phyloP scores from a whole-genome alignment of 148 eudicot species.

The Salicornia ramosissima region DNA sequence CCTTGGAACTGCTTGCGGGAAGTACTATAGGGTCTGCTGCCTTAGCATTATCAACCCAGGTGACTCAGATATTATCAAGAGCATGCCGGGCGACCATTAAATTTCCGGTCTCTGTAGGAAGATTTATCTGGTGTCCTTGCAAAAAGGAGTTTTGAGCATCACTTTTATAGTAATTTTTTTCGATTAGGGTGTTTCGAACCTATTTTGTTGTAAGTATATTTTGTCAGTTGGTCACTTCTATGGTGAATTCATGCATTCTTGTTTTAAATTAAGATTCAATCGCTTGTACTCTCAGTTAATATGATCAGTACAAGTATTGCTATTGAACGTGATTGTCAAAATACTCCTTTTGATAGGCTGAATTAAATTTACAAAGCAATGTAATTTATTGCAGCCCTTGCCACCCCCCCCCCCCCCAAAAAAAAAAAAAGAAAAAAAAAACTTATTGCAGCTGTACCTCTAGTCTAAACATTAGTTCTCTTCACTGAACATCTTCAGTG shows the following conservation, averaged over 20 bases:
- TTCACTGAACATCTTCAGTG: no score
- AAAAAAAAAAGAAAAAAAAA: no score
- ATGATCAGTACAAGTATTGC: not conserved
- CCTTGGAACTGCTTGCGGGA: conserved; percentile 69
- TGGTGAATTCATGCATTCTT: not conserved
- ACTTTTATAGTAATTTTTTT: conserved; percentile 18
- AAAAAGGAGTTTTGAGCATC: conserved; percentile 22
- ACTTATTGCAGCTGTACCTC: no score
- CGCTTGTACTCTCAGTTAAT: not conserved
- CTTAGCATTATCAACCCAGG: conserved; percentile 59
- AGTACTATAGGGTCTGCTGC: conserved; percentile 64
- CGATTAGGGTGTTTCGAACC: not conserved
- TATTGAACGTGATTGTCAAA: no score
- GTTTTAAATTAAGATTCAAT: not conserved
- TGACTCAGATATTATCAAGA: conserved; percentile 70
- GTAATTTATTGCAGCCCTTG: no score
- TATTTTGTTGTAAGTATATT: conserved; percentile 17
- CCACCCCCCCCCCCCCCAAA: no score
- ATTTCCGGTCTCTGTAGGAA: not conserved
- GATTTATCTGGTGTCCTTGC: conserved; percentile 10
- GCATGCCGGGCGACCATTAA: conserved; percentile 48
- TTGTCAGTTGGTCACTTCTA: conserved; percentile 10
- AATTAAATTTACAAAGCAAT: no score
- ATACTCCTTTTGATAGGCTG: no score
- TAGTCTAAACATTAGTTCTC: no score